Evolutionary conservation across 108 stramenopile species (phyloP).

Genomic region (Asterionellopsis glacialis): DNA sequence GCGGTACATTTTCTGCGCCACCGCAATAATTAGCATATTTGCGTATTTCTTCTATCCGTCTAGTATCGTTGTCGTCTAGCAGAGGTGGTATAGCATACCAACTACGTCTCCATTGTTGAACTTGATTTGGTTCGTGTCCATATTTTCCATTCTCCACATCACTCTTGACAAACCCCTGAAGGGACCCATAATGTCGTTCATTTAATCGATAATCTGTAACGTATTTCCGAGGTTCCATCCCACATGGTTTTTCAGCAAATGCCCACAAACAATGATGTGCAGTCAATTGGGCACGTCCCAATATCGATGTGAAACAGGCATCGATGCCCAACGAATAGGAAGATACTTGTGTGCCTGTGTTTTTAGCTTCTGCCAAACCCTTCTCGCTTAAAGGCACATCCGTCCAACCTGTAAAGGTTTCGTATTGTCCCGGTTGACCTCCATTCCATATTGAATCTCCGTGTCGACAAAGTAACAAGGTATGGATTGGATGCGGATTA

Average conservation of each 20-base stretch:
- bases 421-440: slow-evolving; percentile 40
- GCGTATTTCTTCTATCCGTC: slow-evolving; percentile 33
- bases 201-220: slow-evolving; percentile 47
- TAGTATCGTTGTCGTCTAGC: slow-evolving; percentile 37
- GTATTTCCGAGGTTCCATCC: slow-evolving; percentile 14
- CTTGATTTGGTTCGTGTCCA: slow-evolving; percentile 37
- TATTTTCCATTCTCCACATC: slow-evolving; percentile 44
- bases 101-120: slow-evolving; percentile 40
- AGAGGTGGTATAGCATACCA: slow-evolving; percentile 52
- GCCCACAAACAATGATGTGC: slow-evolving; percentile 55
- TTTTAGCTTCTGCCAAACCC: slow-evolving; percentile 43
- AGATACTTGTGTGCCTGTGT: slow-evolving; percentile 28
- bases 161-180: slow-evolving; percentile 40
- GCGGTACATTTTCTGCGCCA: slow-evolving; percentile 36
- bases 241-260: slow-evolving; percentile 22
- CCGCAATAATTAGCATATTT: slow-evolving; percentile 33
- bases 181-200: slow-evolving; percentile 49
- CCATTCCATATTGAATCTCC: slow-evolving; percentile 68
- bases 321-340: slow-evolving; percentile 33
- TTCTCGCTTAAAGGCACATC: slow-evolving; percentile 48
- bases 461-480: slow-evolving; percentile 53
- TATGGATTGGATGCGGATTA: slow-evolving; percentile 27
- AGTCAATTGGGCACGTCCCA: slow-evolving; percentile 46
- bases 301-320: slow-evolving; percentile 46
- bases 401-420: slow-evolving; percentile 71